Evolutionary conservation across 2,329 filamentous ascomycete genomes (phyloP).

Genomic region (Pseudocercospora crystallina): DNA sequence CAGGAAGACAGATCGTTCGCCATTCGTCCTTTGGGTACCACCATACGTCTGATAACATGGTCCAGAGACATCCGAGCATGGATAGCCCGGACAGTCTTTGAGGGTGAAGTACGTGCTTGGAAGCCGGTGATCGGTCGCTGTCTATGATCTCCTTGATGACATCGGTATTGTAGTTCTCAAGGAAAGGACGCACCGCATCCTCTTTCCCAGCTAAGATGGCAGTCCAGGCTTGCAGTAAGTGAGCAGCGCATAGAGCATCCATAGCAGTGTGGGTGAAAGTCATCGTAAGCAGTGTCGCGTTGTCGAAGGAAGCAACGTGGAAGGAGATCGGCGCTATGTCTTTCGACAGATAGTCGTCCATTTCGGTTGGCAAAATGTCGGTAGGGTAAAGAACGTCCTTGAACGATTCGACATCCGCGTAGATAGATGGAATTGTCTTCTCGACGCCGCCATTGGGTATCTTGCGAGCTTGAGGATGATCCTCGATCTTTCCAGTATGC

Average conservation of each 20-base stretch:
- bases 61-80: neutral
- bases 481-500: neutral
- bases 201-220: neutral
- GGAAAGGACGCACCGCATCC: neutral
- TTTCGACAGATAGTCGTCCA: neutral
- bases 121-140: neutral
- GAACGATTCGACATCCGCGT: neutral
- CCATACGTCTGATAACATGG: neutral
- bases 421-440: neutral
- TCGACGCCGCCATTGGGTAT: neutral
- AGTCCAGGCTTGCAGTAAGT: neutral
- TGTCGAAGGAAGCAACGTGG: neutral
- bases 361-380: neutral
- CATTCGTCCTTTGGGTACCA: neutral
- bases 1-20: neutral
- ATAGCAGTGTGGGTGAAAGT: neutral
- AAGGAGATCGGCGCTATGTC: neutral
- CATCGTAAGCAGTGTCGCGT: neutral
- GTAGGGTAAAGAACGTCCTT: neutral
- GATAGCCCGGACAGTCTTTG: neutral
- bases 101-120: neutral
- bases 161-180: neutral
- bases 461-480: neutral
- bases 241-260: neutral
- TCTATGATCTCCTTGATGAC: conserved; percentile 1